Evolutionary conservation across 768 basidiomycete species (phyloP).

Genomic region (Postia placenta): DNA sequence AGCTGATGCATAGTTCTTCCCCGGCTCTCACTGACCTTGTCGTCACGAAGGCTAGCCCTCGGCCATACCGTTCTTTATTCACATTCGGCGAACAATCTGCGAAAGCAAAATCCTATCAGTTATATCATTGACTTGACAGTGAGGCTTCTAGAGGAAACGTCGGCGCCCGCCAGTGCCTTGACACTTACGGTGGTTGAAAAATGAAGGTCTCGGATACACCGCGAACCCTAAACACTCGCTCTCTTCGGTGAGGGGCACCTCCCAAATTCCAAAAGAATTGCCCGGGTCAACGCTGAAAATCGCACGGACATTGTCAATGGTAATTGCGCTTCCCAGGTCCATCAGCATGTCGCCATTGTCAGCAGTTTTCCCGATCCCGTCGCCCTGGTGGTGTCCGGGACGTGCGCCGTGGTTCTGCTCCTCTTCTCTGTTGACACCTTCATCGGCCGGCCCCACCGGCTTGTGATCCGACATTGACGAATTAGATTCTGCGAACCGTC

Average conservation of each 20-base stretch:
- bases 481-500: slow-evolving; percentile 5
- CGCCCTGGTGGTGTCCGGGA: background rate
- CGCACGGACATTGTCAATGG: slow-evolving; percentile 41
- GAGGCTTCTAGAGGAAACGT: background rate
- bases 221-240: slow-evolving; percentile 59
- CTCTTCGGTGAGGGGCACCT: slow-evolving; percentile 35
- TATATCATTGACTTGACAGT: slow-evolving; percentile 14
- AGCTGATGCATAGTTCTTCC: slow-evolving; percentile 56
- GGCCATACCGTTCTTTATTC: slow-evolving; percentile 37
- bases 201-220: slow-evolving; percentile 53
- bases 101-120: slow-evolving; percentile 16
- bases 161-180: background rate
- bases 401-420: background rate
- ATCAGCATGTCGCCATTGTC: slow-evolving; percentile 12
- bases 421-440: background rate
- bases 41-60: slow-evolving; percentile 43
- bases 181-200: slow-evolving; percentile 60
- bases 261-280: slow-evolving; percentile 68
- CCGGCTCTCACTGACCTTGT: slow-evolving; percentile 36
- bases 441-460: background rate
- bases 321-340: slow-evolving; percentile 30
- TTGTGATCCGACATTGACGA: slow-evolving; percentile 7
- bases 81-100: slow-evolving; percentile 51
- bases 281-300: slow-evolving; percentile 55
- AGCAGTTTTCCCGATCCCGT: background rate